Evolutionary conservation across 805 yeast species (phyloP), one percentile per base, ranked within the genome.

Genomic region (Hanseniaspora meyeri): DNA sequence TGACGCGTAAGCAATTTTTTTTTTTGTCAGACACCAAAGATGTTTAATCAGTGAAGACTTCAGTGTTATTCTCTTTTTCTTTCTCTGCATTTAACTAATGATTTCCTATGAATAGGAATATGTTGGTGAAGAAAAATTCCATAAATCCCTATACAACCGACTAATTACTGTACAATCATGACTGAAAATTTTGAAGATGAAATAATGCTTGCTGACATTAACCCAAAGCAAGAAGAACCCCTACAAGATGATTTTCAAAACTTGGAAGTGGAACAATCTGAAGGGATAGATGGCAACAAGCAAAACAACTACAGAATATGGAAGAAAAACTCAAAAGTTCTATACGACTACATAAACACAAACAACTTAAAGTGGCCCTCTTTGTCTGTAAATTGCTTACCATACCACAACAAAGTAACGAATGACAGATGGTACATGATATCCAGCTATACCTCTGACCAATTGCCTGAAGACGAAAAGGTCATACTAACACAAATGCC

Each of bases 271-370:
- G 11, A 31, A 32, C 38, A 49, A 16, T 8, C 38, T 29, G 38
- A 17, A 3, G 16, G 14, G 16, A 51, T 52, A 7, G 46, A 52
- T 20, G 16, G 8, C 4, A 31, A 45, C 40, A 57, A 62, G 34
- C 70, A 67, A 56, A 59, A 60, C 34, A 64, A 69, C 29, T 73
- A 73, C 54, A 63, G 66, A 20, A 59, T 60, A 9, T 88, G 96
- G 96, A 88, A 87, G 67, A 82, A 85, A 63, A 84, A 91, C 39
- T 82, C 87, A 2, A 88, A 88, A 10, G 72, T 83, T 60, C 72
- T 87, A 57, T 88, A 88, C 68, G 86, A 83, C 62, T 77, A 83
- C 59, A 72, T 87, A 48, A 82, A 85, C 60, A 83, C 93, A 3
- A 77, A 77, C 49, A 80, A 84, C 9, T 70, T 82, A 29, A 77